Conservation (phyloP, 164 flowering plant species). For the Euptelea pleiosperma region DNA sequence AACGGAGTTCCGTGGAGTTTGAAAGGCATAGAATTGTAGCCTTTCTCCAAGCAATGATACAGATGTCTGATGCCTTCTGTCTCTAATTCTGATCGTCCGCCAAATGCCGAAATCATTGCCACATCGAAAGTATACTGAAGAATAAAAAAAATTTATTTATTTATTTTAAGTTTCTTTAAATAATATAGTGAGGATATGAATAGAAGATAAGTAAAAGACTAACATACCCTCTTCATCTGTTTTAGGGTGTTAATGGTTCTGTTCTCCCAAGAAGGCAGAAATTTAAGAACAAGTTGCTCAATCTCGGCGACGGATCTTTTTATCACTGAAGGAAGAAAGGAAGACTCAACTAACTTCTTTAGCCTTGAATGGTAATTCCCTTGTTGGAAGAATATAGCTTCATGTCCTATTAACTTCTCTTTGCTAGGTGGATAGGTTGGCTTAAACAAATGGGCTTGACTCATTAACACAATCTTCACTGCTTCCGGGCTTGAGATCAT, state of each 20-base stretch:
- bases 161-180: background rate
- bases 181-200: background rate
- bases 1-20: conserved; percentile 73
- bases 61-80: conserved; percentile 46
- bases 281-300: conserved; percentile 43
- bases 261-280: conserved; percentile 50
- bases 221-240: conserved; percentile 75
- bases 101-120: conserved; percentile 69
- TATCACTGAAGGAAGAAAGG: conserved; percentile 60
- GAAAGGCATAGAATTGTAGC: conserved; percentile 89
- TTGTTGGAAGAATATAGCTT: conserved; percentile 83
- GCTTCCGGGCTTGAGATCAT: conserved; percentile 85
- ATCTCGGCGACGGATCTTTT: conserved; percentile 45
- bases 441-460: conserved; percentile 56
- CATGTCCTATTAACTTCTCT: conserved; percentile 73
- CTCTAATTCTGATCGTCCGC: conserved; percentile 33
- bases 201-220: background rate
- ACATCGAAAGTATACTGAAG: conserved; percentile 73
- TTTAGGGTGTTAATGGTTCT: conserved; percentile 47
- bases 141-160: background rate
- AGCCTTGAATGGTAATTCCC: conserved; percentile 70
- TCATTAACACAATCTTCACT: conserved; percentile 57
- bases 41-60: conserved; percentile 61
- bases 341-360: conserved; percentile 64
- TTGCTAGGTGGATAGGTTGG: conserved; percentile 79